A percentile compares a stretch with the other conserved stretches of the same genome.
These are phyloP conservation scores for Kwoniella shivajii DNA, from an alignment of 1,284 basidiomycete species.

Conservation along the genomic window DNA sequence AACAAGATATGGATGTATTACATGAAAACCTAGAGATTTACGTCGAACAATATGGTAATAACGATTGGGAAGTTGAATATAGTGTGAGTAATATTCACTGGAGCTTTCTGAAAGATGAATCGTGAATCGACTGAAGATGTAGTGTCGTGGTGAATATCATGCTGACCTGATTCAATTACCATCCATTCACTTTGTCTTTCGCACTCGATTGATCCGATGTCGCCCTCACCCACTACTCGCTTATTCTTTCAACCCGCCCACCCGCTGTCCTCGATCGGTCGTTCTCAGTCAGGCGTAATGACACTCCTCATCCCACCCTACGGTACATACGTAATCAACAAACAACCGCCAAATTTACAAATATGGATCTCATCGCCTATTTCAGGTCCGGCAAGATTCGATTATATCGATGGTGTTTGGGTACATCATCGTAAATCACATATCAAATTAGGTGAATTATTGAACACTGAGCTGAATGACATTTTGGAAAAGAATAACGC, in stretches of 20 bases:
- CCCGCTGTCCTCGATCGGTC: too few species aligned
- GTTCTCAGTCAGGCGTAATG: slow-evolving; percentile 78
- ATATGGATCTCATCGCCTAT: slow-evolving; percentile 95
- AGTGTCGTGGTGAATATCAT: too few species aligned
- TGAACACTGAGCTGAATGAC: slow-evolving; percentile 58
- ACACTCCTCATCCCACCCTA: slow-evolving; percentile 78
- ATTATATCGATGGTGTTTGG: slow-evolving; percentile 67
- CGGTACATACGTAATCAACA: slow-evolving; percentile 99
- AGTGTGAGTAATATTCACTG: slow-evolving; percentile 65
- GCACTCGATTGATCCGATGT: not conserved
- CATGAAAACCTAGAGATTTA: slow-evolving; percentile 77
- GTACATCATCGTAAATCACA: slow-evolving; percentile 70
- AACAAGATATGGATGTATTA: slow-evolving; percentile 77
- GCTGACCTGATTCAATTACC: not conserved
- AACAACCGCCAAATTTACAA: slow-evolving; percentile 98
- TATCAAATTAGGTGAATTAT: slow-evolving; percentile 63
- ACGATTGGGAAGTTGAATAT: slow-evolving; percentile 87
- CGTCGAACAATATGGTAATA: slow-evolving; percentile 63
- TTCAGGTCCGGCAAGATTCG: slow-evolving; percentile 87
- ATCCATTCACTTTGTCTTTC: too few species aligned
- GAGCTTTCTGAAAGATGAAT: not conserved
- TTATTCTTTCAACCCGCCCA: not conserved
- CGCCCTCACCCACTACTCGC: not conserved
- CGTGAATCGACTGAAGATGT: too few species aligned
- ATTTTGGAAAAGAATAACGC: slow-evolving; percentile 54